Percentiles rank a stretch among this genome's conserved stretches.
Evolutionary conservation across 2,329 filamentous ascomycete genomes (phyloP).

Genomic region (Diaporthe humulicola): DNA sequence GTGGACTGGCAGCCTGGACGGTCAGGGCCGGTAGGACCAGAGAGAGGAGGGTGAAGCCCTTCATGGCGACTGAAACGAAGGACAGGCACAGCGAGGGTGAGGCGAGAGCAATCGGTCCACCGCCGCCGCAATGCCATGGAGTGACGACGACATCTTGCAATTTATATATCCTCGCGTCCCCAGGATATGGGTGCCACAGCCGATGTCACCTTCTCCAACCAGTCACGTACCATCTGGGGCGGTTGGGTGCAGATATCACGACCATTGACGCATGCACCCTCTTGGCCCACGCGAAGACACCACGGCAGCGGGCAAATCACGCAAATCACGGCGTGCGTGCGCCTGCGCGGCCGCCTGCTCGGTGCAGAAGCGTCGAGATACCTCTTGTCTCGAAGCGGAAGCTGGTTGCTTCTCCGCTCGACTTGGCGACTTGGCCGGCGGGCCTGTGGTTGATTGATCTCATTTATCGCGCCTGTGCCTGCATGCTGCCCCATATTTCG

Average conservation of each 20-base stretch:
- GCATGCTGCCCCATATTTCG: slow-evolving; percentile 13
- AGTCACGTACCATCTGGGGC: slow-evolving; percentile 15
- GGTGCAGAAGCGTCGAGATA: not conserved
- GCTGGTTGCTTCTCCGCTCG: slow-evolving; percentile 19
- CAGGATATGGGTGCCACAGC: not conserved
- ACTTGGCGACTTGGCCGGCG: slow-evolving; percentile 22
- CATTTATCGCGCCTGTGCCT: slow-evolving; percentile 18
- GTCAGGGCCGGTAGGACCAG: not conserved
- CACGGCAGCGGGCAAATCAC: slow-evolving; percentile 16
- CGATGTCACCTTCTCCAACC: slow-evolving; percentile 25
- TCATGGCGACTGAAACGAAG: slow-evolving; percentile 11
- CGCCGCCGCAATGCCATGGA: too few relatives aligned
- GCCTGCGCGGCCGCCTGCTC: not conserved
- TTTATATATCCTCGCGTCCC: not conserved
- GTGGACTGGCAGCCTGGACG: not conserved
- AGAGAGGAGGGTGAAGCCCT: slow-evolving; percentile 12
- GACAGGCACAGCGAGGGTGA: not conserved
- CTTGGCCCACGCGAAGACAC: slow-evolving; percentile 23
- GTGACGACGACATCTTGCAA: not conserved
- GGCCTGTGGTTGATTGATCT: slow-evolving; percentile 2
- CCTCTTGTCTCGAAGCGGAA: slow-evolving; percentile 27
- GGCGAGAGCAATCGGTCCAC: not conserved
- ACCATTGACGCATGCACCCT: slow-evolving; percentile 2
- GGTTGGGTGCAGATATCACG: slow-evolving; percentile 11
- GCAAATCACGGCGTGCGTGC: slow-evolving; percentile 6